Percentiles rank a stretch among this genome's conserved stretches.
phyloP scores from a whole-genome alignment of 306 rosid genomes.

The Echinosophora koreensis region DNA sequence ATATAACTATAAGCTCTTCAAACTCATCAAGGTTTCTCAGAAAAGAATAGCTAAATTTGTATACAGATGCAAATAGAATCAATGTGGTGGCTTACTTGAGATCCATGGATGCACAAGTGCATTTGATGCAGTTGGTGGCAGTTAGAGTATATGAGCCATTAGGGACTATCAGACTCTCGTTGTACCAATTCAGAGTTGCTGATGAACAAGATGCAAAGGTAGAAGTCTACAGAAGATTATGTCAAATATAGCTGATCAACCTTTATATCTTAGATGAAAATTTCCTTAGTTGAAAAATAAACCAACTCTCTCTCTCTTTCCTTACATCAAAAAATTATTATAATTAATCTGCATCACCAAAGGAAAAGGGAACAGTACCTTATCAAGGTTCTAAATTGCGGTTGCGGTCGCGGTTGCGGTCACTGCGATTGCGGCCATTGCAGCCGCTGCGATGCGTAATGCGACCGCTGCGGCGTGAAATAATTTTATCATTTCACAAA shows the following conservation, averaged over 20 bases:
- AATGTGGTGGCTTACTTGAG: conserved; percentile 46
- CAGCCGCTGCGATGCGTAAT: too few relatives aligned
- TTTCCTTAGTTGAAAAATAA: background rate
- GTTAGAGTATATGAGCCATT: conserved; percentile 61
- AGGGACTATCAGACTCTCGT: conserved; percentile 60
- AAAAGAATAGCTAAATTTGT: background rate
- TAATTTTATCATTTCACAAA: too few relatives aligned
- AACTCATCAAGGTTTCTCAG: too few relatives aligned
- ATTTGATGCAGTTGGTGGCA: conserved; percentile 63
- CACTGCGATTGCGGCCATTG: too few relatives aligned
- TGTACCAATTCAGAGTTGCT: conserved; percentile 56
- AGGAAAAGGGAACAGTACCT: background rate
- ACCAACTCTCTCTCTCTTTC: background rate
- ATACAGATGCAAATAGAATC: background rate
- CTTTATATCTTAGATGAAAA: background rate
- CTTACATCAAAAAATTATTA: background rate
- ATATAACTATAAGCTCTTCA: too few relatives aligned
- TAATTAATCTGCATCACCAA: background rate
- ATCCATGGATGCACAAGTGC: conserved; percentile 53
- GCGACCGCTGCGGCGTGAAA: too few relatives aligned
- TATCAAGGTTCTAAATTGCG: too few relatives aligned
- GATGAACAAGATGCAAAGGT: conserved; percentile 65
- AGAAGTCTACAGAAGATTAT: conserved; percentile 37
- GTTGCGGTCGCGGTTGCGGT: too few relatives aligned
- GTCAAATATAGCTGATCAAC: conserved; percentile 32